A percentile compares a stretch with the other conserved stretches of the same genome.
phyloP scores from a whole-genome alignment of 208 protist species.

The Cochliopodium minus region DNA sequence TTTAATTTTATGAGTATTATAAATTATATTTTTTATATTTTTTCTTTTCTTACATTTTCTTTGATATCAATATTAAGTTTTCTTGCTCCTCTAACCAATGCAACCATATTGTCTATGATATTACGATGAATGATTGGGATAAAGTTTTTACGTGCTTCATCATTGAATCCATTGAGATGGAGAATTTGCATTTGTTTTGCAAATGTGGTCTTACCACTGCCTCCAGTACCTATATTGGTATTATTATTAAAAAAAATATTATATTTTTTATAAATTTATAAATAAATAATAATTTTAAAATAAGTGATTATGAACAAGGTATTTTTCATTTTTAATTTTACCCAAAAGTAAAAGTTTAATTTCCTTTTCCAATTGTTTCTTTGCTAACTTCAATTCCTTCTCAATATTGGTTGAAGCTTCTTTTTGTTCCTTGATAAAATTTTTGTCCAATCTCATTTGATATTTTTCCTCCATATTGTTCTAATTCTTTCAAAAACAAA shows the following conservation, averaged over 20 bases:
- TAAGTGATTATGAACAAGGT: neutral
- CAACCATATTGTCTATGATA: neutral
- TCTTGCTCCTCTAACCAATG: constrained; percentile 1
- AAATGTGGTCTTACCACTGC: constrained; percentile 27
- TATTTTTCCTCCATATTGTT: neutral
- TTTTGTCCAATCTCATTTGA: neutral
- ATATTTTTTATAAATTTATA: neutral
- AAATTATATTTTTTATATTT: neutral
- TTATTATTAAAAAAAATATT: neutral
- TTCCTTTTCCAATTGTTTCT: neutral
- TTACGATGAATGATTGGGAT: neutral
- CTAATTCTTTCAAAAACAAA: neutral
- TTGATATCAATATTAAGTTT: neutral
- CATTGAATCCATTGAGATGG: constrained; percentile 6
- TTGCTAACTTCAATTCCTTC: neutral
- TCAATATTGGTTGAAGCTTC: neutral
- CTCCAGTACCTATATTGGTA: constrained; percentile 10
- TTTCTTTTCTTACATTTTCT: neutral
- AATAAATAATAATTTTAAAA: neutral
- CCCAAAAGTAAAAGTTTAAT: constrained; percentile 21
- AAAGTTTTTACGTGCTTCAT: neutral
- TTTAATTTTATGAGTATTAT: no score
- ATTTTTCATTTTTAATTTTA: constrained; percentile 16
- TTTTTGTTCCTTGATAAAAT: neutral
- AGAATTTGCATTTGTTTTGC: constrained; percentile 16